Evolutionary conservation across 1,284 basidiomycete genomes (phyloP).

Genomic region (Rhizoctonia solani): DNA sequence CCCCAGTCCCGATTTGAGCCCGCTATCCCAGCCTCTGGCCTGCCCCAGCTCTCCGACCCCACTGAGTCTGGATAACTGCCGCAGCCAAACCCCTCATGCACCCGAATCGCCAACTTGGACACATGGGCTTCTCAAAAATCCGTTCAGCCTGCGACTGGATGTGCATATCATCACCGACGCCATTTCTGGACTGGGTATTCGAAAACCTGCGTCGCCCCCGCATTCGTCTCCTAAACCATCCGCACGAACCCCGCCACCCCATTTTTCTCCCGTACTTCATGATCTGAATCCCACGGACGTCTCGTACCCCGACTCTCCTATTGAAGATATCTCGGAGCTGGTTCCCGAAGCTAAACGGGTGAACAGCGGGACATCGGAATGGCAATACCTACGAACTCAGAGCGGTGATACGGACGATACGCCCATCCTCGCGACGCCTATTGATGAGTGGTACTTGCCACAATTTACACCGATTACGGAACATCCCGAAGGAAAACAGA

Average conservation of each 20-base stretch:
- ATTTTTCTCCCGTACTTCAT: neutral
- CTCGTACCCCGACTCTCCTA: slow-evolving; percentile 4
- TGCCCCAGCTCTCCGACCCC: neutral
- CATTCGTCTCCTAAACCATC: neutral
- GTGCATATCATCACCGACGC: slow-evolving; percentile 26
- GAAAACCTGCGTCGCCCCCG: slow-evolving; percentile 11
- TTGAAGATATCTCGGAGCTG: neutral
- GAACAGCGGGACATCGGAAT: slow-evolving; percentile 2
- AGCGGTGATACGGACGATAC: slow-evolving; percentile 32
- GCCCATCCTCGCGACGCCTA: slow-evolving; percentile 24
- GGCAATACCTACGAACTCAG: slow-evolving; percentile 24
- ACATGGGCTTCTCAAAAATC: slow-evolving; percentile 19
- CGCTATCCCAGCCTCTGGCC: too few species aligned
- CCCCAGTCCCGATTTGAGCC: slow-evolving; percentile 1
- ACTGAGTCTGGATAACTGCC: neutral
- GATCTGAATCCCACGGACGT: neutral
- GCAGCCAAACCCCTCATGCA: slow-evolving; percentile 7
- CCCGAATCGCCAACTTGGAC: slow-evolving; percentile 28
- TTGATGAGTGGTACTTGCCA: slow-evolving; percentile 31
- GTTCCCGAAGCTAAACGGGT: neutral
- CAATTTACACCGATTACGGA: slow-evolving; percentile 24
- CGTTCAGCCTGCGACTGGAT: slow-evolving; percentile 19
- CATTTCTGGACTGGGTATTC: slow-evolving; percentile 18
- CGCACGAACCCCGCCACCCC: neutral
- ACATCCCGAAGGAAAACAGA: neutral